Percentiles rank a stretch among this genome's conserved stretches.
These are phyloP conservation scores for Eutrema heterophyllum DNA, from an alignment of 345 rosid species.

Conservation along the genomic window DNA sequence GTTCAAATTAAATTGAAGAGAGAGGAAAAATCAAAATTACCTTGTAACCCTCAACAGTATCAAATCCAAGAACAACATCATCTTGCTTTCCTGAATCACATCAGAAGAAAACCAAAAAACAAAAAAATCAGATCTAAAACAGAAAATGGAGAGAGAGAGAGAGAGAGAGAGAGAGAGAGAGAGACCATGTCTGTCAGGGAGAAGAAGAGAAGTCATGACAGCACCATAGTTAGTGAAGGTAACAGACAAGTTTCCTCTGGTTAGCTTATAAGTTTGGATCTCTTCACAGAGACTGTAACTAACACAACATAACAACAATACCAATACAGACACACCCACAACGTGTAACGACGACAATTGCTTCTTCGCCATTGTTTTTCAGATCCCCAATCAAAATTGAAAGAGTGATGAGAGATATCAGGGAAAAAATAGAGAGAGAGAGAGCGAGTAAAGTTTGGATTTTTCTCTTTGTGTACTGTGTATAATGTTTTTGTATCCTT, in stretches of 20 bases:
- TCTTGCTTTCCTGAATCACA: conserved; percentile 39
- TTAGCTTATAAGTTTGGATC: conserved; percentile 37
- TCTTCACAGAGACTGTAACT: neutral
- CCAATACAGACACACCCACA: neutral
- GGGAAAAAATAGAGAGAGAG: neutral
- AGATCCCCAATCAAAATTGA: neutral
- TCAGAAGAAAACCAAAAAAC: neutral
- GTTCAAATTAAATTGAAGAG: neutral
- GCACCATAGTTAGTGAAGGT: conserved; percentile 66
- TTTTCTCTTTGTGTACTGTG: neutral
- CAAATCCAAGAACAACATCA: conserved; percentile 56
- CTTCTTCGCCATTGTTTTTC: conserved; percentile 3
- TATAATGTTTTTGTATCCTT: neutral
- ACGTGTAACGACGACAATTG: neutral
- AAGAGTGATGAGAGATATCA: neutral
- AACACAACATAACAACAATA: conserved; percentile 5
- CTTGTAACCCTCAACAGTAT: conserved; percentile 39
- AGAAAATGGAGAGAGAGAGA: neutral
- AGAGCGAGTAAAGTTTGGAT: neutral
- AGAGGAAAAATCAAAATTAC: conserved; percentile 17
- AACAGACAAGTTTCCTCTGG: conserved; percentile 36
- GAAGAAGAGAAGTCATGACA: conserved; percentile 46
- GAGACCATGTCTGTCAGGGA: conserved; percentile 55
- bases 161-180: neutral
- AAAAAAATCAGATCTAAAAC: neutral